Base-by-base conservation (phyloP, 23 red algal genomes). In the Cyanidiococcus yangmingshanensis region DNA sequence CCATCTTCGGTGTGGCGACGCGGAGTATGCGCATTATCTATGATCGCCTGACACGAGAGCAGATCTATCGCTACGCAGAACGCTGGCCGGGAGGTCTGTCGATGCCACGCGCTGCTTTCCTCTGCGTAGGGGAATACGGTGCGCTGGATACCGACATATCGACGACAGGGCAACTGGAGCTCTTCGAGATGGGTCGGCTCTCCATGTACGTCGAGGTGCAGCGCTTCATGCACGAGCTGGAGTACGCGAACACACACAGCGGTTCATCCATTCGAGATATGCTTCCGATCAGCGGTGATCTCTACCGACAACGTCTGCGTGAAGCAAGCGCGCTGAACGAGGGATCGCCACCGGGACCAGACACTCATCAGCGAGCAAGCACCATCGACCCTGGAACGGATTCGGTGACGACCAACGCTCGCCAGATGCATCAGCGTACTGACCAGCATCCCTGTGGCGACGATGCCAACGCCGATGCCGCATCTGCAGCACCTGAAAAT, bases 181-280 rank as follows among this genome's bases (percentile, higher is more conserved):
- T 71, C 16, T 35, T 71, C 27, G 63, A 71, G 63, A 71, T 71
- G 63, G 63, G 63, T 25, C 63, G 63, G 12, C 63, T 71, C 27
- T 71, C 63, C 27, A 71, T 71, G 63, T 71, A 71, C 63, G 63
- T 71, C 3, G 63, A 71, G 32, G 27, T 35, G 3, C 63, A 71
- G 32, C 63, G 63, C n/a, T 35, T 71, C 63, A 71, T 71, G 63
- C 63, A 32, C n/a, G 63, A 71, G 63, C 63, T 25, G n/a, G 63
- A 71, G 63, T 71, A 35, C 27, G 63, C 63, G 63, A 25, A 30
- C 27, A 54, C 45, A 7, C 45, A 54, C 21, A 54, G 45, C 45
- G 45, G 45, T 15, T 54, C 45, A 7, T 54, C 45, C 12, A 7
- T 54, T 54, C 45, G 45, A 15, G 45, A 54, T 7, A 21, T 21